Conservation (phyloP, 176 grass and related monocot genomes). For the Bolboschoenus planiculmis region DNA sequence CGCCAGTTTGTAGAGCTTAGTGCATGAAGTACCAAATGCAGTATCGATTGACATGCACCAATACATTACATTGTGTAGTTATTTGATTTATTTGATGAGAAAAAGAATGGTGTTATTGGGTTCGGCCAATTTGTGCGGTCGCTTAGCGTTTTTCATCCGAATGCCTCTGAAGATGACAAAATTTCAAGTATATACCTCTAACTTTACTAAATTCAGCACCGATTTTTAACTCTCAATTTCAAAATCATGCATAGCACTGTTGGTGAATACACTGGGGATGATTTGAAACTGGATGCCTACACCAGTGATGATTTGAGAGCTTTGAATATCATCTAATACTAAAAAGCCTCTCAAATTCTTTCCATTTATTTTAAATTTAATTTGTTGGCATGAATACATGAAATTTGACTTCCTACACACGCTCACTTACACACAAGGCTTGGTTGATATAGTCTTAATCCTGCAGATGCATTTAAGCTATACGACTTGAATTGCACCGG, state of each 20-base stretch:
- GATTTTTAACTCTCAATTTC: background rate
- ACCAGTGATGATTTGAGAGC: background rate
- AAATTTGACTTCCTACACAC: background rate
- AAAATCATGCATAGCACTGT: background rate
- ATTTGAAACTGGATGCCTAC: background rate
- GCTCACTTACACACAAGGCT: background rate
- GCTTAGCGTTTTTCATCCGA: conserved; percentile 26
- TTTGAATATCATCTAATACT: background rate
- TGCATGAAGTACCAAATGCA: background rate
- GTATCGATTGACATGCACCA: background rate
- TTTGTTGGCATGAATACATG: background rate
- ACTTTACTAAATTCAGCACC: background rate
- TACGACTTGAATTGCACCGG: conserved; percentile 20
- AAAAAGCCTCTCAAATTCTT: background rate
- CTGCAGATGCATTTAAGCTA: conserved; percentile 21
- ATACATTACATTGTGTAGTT: conserved; percentile 9
- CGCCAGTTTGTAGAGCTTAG: background rate
- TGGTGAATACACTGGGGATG: background rate
- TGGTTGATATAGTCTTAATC: background rate
- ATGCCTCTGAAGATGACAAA: conserved; percentile 21
- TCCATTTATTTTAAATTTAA: background rate
- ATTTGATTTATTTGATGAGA: conserved; percentile 32
- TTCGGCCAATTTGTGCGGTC: conserved; percentile 30
- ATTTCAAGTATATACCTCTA: conserved; percentile 21
- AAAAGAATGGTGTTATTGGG: conserved; percentile 32